Conservation (phyloP, 495 filamentous ascomycete genomes). For the Neurospora sp. region DNA sequence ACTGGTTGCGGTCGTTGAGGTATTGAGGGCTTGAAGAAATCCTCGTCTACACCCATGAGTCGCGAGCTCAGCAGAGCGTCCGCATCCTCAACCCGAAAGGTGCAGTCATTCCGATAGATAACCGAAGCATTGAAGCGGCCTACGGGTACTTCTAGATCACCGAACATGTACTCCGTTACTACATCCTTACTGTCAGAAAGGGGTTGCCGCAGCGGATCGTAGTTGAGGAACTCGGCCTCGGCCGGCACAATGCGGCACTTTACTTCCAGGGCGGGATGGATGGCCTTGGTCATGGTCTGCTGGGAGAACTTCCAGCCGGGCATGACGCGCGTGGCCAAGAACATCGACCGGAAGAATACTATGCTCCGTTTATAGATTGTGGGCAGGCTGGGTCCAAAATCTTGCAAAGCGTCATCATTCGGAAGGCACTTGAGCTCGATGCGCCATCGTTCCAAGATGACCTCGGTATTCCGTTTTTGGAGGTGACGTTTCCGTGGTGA, state of each 20-base stretch:
- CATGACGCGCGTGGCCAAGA: conserved; percentile 68
- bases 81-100: conserved; percentile 82
- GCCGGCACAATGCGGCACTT: conserved; percentile 65
- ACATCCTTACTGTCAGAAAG: conserved; percentile 59
- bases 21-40: conserved; percentile 71
- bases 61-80: conserved; percentile 88
- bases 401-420: conserved; percentile 39
- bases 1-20: conserved; percentile 23
- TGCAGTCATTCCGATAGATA: conserved; percentile 75
- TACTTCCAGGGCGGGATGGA: conserved; percentile 54
- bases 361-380: conserved; percentile 95
- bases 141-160: conserved; percentile 71
- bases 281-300: conserved; percentile 53
- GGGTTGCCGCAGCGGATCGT: conserved; percentile 61
- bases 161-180: conserved; percentile 67
- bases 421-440: conserved; percentile 57
- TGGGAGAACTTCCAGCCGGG: conserved; percentile 84
- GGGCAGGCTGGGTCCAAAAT: conserved; percentile 62
- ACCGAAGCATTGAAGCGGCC: conserved; percentile 75
- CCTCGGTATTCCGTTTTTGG: conserved; percentile 44
- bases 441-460: conserved; percentile 85
- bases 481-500: conserved; percentile 23
- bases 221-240: conserved; percentile 40
- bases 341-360: conserved; percentile 88
- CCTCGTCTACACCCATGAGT: conserved; percentile 79